phyloP scores from a whole-genome alignment of 2,329 filamentous ascomycete species.

The Diaporthe destruens region DNA sequence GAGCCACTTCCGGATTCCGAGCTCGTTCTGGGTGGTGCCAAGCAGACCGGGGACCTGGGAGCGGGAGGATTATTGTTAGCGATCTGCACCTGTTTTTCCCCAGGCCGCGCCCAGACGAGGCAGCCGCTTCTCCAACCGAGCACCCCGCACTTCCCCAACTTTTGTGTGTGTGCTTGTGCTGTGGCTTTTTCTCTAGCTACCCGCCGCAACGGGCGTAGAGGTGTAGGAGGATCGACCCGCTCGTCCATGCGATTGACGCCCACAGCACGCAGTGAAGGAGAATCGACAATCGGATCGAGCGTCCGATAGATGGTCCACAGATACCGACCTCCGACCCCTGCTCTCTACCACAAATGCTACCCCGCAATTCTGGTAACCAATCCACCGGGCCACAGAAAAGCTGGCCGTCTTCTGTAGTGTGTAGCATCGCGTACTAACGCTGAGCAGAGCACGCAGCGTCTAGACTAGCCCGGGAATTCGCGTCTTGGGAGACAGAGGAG shows the following conservation, averaged over 20 bases:
- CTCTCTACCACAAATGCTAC: constrained; percentile 22
- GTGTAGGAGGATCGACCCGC: constrained; percentile 1
- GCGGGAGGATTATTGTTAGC: constrained; percentile 28
- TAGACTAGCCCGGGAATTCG: not conserved
- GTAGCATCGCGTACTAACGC: constrained; percentile 6
- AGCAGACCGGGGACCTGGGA: constrained; percentile 80
- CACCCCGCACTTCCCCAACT: constrained; percentile 28
- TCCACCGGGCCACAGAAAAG: constrained; percentile 23
- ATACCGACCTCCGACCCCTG: constrained; percentile 12
- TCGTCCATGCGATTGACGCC: constrained; percentile 18
- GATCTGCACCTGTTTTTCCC: constrained; percentile 8
- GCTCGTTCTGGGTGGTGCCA: constrained; percentile 98
- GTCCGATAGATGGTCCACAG: constrained; percentile 8
- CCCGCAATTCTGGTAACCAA: constrained; percentile 35
- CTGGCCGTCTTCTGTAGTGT: not conserved
- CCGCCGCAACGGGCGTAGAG: not conserved
- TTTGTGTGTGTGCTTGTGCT: not conserved
- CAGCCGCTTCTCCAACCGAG: constrained; percentile 16
- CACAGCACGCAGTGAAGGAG: not conserved
- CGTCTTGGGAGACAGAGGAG: not conserved
- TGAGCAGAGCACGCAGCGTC: not conserved
- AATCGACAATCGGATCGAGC: constrained; percentile 3
- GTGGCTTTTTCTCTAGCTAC: constrained; percentile 5
- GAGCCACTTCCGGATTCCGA: constrained; percentile 96
- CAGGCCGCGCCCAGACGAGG: constrained; percentile 20